Percentiles rank a stretch among this genome's conserved stretches.
Conservation (phyloP, 139 green algal species). For the Mesostigma viride region DNA sequence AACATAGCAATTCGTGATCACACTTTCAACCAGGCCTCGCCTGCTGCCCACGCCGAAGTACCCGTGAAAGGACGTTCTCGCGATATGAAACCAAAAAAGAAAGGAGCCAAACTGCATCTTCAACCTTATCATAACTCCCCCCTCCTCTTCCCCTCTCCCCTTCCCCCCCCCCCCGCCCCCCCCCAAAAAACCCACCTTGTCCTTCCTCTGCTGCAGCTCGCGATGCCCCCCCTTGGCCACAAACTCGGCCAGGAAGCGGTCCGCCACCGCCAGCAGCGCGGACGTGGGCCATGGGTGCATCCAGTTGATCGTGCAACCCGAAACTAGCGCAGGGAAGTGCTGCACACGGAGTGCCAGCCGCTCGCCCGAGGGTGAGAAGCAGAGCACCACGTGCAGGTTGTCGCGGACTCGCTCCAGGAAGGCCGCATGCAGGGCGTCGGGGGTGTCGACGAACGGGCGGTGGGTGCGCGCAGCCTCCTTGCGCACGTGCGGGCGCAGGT, state of each 20-base stretch:
- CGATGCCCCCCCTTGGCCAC: no score
- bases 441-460: constrained; percentile 57
- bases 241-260: constrained; percentile 80
- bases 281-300: constrained; percentile 65
- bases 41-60: no score
- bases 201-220: no score
- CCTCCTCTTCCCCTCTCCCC: no score
- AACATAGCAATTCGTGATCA: no score
- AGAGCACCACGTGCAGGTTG: constrained; percentile 84
- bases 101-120: no score
- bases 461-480: constrained; percentile 38
- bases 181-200: no score
- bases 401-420: constrained; percentile 80
- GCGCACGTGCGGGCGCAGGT: constrained; percentile 59
- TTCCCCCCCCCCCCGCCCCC: constrained; percentile 46
- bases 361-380: constrained; percentile 79
- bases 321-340: constrained; percentile 89
- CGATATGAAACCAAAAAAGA: no score
- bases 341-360: constrained; percentile 69
- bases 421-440: constrained; percentile 80
- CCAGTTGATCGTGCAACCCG: constrained; percentile 91
- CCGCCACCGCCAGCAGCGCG: constrained; percentile 55
- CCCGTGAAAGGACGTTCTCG: no score
- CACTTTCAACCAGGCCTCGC: no score
- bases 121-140: no score